Evolutionary conservation across 805 yeast species (phyloP), one percentile per base, ranked within the genome.

Genomic region (Metschnikowia dekortorum): DNA sequence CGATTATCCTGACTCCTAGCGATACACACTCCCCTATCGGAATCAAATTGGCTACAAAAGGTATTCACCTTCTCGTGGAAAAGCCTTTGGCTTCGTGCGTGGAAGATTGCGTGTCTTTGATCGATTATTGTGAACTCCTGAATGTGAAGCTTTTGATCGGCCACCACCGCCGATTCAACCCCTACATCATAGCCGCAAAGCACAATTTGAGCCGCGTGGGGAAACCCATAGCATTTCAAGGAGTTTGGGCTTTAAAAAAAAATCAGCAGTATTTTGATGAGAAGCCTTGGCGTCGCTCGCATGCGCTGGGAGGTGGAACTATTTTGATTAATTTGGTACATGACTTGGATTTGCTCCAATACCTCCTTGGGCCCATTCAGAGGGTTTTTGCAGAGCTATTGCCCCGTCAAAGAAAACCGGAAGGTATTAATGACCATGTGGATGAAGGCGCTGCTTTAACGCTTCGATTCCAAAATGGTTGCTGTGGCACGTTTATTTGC

Each of bases 381-480:
- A 64, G 64, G 31, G 72, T 73, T 13, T 71, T 68, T 50, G 75
- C 76, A 1, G 76, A 73, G 47, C 57, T 62, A 29, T 59, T 71
- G 45, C 58, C 63, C 28, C 65, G 63, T 42, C 75, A 69, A 50
- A 59, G 75, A 49, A 13, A 18, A 7, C 43, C 55, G 1, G 60
- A 54, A 41, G 52, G 51, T 4, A 52, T 49, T 14, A 50, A 53
- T 31, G 59, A 62, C 35, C 58, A 59, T 35, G 75, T 68, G 34
- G 77, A 72, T 52, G 76, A 73, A 52, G 77, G 77, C 7, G 77
- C 76, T 0, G 70, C 64, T 3, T 62, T 73, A 28, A 71, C 75
- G 13, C 50, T 73, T 18, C 57, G 66, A 9, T 73, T 73, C 55
- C 62, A 64, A 18, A 66, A 58, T 49, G 77, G 77, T 6, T 62